phyloP scores from a whole-genome alignment of 257 asterid species.

The Primulina tabacum region DNA sequence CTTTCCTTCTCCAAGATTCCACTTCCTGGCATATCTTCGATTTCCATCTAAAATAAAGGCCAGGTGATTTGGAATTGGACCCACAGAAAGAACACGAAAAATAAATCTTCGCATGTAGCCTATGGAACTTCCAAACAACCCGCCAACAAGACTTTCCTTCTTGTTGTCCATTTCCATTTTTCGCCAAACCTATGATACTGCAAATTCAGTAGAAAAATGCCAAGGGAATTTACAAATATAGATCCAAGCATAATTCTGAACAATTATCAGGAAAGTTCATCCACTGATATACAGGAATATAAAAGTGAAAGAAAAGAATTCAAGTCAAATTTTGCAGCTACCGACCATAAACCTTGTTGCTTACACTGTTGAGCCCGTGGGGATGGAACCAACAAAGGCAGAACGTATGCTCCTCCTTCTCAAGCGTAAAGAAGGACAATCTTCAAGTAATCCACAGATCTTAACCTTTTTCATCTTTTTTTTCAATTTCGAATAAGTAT shows the following conservation, averaged over 20 bases:
- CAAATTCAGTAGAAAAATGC: neutral
- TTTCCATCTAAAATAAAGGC: constrained; percentile 80
- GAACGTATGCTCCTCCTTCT: neutral
- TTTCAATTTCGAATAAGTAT: neutral
- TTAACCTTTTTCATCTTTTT: neutral
- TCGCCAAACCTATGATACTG: constrained; percentile 7
- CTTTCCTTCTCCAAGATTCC: constrained; percentile 45
- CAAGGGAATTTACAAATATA: neutral
- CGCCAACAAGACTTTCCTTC: constrained; percentile 23
- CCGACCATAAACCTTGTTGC: neutral
- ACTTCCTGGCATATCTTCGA: constrained; percentile 60
- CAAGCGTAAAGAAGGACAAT: neutral
- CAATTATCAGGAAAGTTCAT: neutral
- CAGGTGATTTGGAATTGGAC: constrained; percentile 64
- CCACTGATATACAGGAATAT: neutral
- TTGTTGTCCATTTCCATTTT: constrained; percentile 32
- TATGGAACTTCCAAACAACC: constrained; percentile 38
- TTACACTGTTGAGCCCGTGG: neutral
- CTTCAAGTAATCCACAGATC: neutral
- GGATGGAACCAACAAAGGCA: neutral
- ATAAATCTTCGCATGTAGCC: constrained; percentile 44
- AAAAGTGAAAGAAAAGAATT: neutral
- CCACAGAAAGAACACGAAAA: constrained; percentile 47
- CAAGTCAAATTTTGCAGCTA: neutral
- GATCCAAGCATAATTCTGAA: neutral